Evolutionary conservation across 1,139 yeast genomes (phyloP), one percentile per base, ranked within the genome.

Genomic region (Lodderomyces jiufengensis): DNA sequence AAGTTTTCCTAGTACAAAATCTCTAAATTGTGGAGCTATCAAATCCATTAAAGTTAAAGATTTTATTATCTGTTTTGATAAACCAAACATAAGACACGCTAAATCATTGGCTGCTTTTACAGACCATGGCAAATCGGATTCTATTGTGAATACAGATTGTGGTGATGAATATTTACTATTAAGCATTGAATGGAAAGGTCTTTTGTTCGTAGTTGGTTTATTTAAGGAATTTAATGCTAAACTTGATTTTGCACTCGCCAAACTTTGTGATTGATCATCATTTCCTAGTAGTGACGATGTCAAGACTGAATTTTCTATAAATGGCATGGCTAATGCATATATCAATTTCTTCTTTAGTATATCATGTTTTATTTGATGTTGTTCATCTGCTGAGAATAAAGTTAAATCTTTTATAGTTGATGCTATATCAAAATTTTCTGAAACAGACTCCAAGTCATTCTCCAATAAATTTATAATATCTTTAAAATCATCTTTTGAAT

Each of bases 31-130:
- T 0, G 85, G 82, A 10, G 88, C 85, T 24, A 88, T 78, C 43
- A 87, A 69, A 54, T 86, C 95, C 65, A 85, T 67, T 30, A 90
- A 66, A 1, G 87, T 76, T 36, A 83, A 59, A 12, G 80, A 71
- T 32, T 74, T 72, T 33, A 88, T 66, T 33, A 82, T 80, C 23
- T 66, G 68, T 50, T 80, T 78, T 41, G 85, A 78, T 9, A 84
- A 78, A 12, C 96, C 97, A 63, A 88, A 85, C 67, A 85, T 80
- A 45, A 87, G 69, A 52, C 95, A 84, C 0, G 96, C 95, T 48
- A 87, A 66, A 58, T 90, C 97, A 52, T 90, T 90, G 7, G 95
- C 90, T 6, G 95, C 90, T 48, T 78, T 77, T 31, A 90, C 76
- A 14, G 70, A 61, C 87, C 94, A 90, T 0, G 97, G 97, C 33